Evolutionary conservation across 129 eudicot species (phyloP), one percentile per base, ranked within the genome.

Genomic region (Kitagawia praeruptora): DNA sequence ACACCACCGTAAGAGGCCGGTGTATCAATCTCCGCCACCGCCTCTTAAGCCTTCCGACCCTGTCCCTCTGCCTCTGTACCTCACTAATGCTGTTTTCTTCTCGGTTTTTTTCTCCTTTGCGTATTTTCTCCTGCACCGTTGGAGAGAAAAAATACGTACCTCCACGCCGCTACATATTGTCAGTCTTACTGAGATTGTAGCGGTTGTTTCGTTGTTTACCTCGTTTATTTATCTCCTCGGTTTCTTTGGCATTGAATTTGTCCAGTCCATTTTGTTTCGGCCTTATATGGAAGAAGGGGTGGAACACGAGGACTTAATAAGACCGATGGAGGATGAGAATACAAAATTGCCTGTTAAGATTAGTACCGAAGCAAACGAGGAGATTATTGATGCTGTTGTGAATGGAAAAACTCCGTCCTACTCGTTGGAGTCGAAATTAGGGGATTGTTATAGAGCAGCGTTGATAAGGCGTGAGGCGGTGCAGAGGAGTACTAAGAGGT

Each of bases 361-460:
- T 1, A 10, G 49, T 46, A 11, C 15, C 1, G 61, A 49, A 1
- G 91, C 84, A 19, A 91, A 89, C 28, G 88, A 87, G 78, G 89
- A 80, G 70, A 51, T 90, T 14, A 83, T 87, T 13, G 27, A 71
- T 10, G 74, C 85, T 11, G 91, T 90, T 4, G 87, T 87, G 42
- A 53, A 61, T 1, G 94, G 91, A 1, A 40, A 75, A 27, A 84
- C 71, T 1, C 91, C 91, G 9, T 90, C 91, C 0, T 87, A 90
- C 64, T 80, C 88, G 13, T 75, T 90, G 9, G 94, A 90, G 67
- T 83, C 87, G 31, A 90, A 72, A 80, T 83, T 87, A 13, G 85
- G 88, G 12, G 86, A 90, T 47, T 87, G 88, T 49, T 75, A 74
- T 37, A 82, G 85, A 19, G 94, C 91, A 37, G 90, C 89, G 15